Evolutionary conservation across 2,329 filamentous ascomycete genomes (phyloP), one percentile per base, ranked within the genome.

Genomic region (Pseudocercospora crystallina): DNA sequence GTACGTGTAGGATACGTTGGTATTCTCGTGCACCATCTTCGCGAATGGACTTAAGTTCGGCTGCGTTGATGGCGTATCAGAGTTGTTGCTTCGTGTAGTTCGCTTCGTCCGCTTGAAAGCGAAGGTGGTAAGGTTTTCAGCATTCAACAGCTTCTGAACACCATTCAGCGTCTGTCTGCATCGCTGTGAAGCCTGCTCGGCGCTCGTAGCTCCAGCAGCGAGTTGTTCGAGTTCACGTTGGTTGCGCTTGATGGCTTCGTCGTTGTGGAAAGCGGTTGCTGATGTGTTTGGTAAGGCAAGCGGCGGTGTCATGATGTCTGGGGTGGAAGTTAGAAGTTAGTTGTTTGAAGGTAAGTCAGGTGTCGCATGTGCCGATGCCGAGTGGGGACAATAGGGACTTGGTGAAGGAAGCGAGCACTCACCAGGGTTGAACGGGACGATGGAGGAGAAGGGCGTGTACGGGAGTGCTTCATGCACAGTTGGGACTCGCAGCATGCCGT

Each of bases 361-460:
- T 40, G 35, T 34, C 34, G 7, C 20, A 26, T 26, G 20, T 14
- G 36, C 31, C 40, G 26, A 17, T 43, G 37, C 38, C 37, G n/a
- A 31, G 35, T 12, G 36, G 29, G 20, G 20, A 26, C 13, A 17
- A 47, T 14, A 39, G 51, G 42, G 51, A 47, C 36, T 33, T 10
- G 51, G 40, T 49, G 38, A 43, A 26, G 31, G 20, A 26, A 26
- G 20, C 7, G 20, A 7, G 20, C 51, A 69, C 73, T 59, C 71
- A 90, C 89, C 84, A 59, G 87, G 81, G 68, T 87, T 82, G 69
- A 92, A 89, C 2, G 89, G 88, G 45, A 89, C 79, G 42, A 91
- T 86, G 3, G 87, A 90, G 42, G 85, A 88, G 66, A 92, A 85
- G 17, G 89, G 89, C 44, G 88, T 89, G 71, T 85, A 91, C n/a